Conservation (phyloP, 805 yeast species). For the Sugiyamaella lignohabitans region DNA sequence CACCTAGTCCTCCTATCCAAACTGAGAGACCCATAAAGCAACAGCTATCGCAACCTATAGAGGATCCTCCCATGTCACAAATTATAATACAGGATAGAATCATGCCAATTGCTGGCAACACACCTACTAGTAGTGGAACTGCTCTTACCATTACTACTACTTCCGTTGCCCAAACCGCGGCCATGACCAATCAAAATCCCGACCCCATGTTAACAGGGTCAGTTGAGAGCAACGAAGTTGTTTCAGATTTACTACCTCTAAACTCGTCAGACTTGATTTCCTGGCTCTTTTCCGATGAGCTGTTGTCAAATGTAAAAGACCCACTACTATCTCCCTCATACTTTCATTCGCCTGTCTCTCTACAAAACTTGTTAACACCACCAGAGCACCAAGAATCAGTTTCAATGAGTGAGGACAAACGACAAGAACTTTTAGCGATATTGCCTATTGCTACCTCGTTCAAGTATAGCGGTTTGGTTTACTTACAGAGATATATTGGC, state of each 20-base stretch:
- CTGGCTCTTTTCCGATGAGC: conserved; percentile 34
- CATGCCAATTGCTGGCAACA: no score
- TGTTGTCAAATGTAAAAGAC: conserved; percentile 24
- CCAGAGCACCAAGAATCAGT: conserved; percentile 27
- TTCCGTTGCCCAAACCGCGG: not conserved
- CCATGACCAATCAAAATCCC: not conserved
- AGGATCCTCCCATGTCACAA: not conserved
- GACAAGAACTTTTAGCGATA: conserved; percentile 21
- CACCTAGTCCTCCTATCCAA: not conserved
- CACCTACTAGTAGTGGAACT: not conserved
- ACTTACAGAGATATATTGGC: conserved; percentile 27
- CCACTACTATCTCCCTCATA: conserved; percentile 17
- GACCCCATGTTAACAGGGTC: no score
- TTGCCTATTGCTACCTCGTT: conserved; percentile 15
- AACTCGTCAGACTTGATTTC: conserved; percentile 28
- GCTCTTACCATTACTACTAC: not conserved
- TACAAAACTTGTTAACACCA: conserved; percentile 37
- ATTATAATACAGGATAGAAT: not conserved
- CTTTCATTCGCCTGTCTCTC: conserved; percentile 35
- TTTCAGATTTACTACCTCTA: not conserved
- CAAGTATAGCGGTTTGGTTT: conserved; percentile 28
- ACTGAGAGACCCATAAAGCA: not conserved
- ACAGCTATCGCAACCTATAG: not conserved
- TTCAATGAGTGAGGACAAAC: conserved; percentile 30
- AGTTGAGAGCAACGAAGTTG: not conserved